A percentile compares a stretch with the other conserved stretches of the same genome.
Evolutionary conservation across 441 rosid species (phyloP).

Genomic region (Euphorbia corollata): DNA sequence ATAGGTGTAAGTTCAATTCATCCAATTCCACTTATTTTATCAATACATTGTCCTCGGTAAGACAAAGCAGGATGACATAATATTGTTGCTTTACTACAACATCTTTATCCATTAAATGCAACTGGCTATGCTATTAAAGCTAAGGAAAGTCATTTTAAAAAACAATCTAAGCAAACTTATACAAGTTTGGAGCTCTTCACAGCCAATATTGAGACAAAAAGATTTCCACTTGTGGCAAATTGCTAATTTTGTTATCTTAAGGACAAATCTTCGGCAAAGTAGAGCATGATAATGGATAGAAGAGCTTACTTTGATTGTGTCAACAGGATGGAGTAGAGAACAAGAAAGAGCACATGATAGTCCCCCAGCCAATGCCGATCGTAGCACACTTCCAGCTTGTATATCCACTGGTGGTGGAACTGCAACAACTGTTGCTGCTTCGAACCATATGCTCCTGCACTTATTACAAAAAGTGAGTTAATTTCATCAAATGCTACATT

Average conservation of each 20-base stretch:
- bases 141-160: not conserved
- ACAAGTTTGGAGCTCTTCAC: not conserved
- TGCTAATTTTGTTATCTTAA: not conserved
- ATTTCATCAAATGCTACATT: not conserved
- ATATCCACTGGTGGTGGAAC: conserved; percentile 88
- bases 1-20: no score
- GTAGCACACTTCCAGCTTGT: conserved; percentile 80
- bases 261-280: conserved; percentile 2
- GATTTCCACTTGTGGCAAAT: not conserved
- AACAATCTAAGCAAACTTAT: not conserved
- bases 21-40: not conserved
- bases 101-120: not conserved
- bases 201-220: not conserved
- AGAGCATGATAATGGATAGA: not conserved
- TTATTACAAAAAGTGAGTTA: conserved; percentile 19
- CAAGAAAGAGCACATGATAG: conserved; percentile 89
- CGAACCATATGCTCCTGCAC: conserved; percentile 85
- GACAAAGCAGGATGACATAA: not conserved
- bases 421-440: conserved; percentile 93
- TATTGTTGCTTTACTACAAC: not conserved
- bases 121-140: not conserved
- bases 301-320: conserved; percentile 68
- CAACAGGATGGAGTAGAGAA: conserved; percentile 80
- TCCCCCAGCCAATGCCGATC: conserved; percentile 97
- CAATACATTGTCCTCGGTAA: not conserved